Conservation (phyloP, 208 protist species). For the Leptomonas seymouri region DNA sequence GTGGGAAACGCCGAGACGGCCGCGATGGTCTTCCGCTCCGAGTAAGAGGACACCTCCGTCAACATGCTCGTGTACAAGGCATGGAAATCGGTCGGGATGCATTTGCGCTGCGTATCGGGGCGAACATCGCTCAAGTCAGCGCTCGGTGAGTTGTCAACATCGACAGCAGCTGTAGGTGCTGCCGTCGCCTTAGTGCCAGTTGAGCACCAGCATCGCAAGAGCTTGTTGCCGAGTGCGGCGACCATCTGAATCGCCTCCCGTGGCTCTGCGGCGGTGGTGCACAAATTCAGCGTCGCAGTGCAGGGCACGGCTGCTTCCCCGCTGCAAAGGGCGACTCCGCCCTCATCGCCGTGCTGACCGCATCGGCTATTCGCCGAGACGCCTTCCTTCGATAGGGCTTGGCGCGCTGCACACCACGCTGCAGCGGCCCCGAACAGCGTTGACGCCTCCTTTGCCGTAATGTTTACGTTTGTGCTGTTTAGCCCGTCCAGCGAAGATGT, state of each 20-base stretch:
- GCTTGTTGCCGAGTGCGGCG: conserved; percentile 24
- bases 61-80: conserved; percentile 74
- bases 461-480: conserved; percentile 23
- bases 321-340: neutral
- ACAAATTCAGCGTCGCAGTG: conserved; percentile 17
- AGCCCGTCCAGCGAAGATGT: conserved; percentile 6
- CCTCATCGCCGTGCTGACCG: neutral
- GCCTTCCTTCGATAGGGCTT: neutral
- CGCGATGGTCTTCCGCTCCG: conserved; percentile 56
- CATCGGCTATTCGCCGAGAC: neutral
- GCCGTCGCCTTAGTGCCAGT: neutral
- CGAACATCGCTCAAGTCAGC: conserved; percentile 33
- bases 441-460: conserved; percentile 18
- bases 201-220: conserved; percentile 20
- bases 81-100: conserved; percentile 71
- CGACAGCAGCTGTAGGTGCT: too few relatives aligned
- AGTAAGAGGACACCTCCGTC: conserved; percentile 62
- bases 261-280: conserved; percentile 22
- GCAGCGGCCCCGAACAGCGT: conserved; percentile 18
- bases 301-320: neutral
- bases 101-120: conserved; percentile 57
- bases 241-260: conserved; percentile 32
- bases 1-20: conserved; percentile 62
- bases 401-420: conserved; percentile 23
- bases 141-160: too few relatives aligned